Base-by-base conservation (phyloP, 1,284 basidiomycete species). In the Puccinia hordei region DNA sequence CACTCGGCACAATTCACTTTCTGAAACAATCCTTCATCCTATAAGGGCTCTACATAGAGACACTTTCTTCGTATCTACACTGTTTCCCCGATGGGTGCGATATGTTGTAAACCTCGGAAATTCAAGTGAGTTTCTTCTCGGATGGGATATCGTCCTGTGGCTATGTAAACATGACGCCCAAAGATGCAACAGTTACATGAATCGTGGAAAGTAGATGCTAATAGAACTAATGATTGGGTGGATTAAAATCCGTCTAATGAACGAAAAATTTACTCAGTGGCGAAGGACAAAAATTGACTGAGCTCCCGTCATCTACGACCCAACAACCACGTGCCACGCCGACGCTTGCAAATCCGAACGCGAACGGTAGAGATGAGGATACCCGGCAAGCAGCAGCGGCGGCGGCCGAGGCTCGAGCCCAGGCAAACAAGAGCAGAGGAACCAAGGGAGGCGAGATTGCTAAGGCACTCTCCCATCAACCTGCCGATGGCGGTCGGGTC, bases 401-500 rank as follows among this genome's bases (percentile, higher is more conserved):
- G 33, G 72, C 72, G 22, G 72, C 72, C 15, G 72, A 73, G 35
- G 53, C 49, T 9, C 72, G 72, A 22, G 72, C 72, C 3, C 72
- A 73, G 22, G 72, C 72, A 13, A 33, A 53, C 53, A 73, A 73
- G 72, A 30, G 30, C 19, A 73, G 72, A n/a, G 72, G 72, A 35
- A 73, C 72, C 35, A 73, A 73, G 49, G 72, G 72, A 2, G 72
- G 72, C 35, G 51, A 73, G n/a, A 55, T 73, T 22, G 27, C 53
- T 24, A 55, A 73, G n/a, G 51, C 49, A 19, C 53, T 73, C 51
- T 38, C 72, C 33, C 53, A 59, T 27, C 49, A 55, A 30, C 33
- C 72, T 38, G 72, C 72, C 17, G 72, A 73, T 73, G 72, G 72
- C 24, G 72, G 72, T 19, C 33, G 72, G 24, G 72, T 73, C 19